Percentiles rank a stretch among this genome's conserved stretches.
These are phyloP conservation scores for Oryza australiensis DNA, from an alignment of 176 grass and related monocot genomes.

Conservation along the genomic window DNA sequence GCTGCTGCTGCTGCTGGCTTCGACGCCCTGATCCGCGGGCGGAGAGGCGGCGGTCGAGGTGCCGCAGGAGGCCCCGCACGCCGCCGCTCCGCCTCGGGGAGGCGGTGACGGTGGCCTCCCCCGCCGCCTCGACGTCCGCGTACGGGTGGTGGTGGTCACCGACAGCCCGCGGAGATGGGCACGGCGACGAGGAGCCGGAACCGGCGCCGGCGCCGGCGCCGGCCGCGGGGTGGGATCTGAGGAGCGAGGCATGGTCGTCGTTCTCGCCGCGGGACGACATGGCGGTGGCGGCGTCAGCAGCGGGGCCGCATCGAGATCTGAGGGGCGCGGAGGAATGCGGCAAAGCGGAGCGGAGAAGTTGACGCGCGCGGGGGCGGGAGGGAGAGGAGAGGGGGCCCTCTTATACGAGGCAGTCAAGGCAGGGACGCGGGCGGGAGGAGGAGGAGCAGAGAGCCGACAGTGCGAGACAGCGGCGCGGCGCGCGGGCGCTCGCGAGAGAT, in stretches of 20 bases:
- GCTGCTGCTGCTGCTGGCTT: slow-evolving; percentile 39
- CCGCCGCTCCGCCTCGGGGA: slow-evolving; percentile 54
- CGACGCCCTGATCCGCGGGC: slow-evolving; percentile 53
- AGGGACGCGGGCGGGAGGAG: slow-evolving; percentile 29
- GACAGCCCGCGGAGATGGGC: slow-evolving; percentile 41
- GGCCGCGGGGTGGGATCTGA: slow-evolving; percentile 33
- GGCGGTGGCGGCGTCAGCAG: slow-evolving; percentile 10
- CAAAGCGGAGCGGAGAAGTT: slow-evolving; percentile 38
- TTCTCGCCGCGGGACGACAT: slow-evolving; percentile 37
- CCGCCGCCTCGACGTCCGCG: slow-evolving; percentile 33
- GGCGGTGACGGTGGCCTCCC: slow-evolving; percentile 39
- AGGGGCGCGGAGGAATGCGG: neutral
- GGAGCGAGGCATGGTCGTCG: slow-evolving; percentile 45
- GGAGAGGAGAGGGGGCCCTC: neutral
- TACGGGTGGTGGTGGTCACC: too few relatives aligned
- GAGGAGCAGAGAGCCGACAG: neutral
- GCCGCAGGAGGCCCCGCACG: slow-evolving; percentile 71
- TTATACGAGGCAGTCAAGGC: neutral
- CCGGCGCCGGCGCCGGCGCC: neutral
- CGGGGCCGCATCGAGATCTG: slow-evolving; percentile 56
- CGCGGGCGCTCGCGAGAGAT: neutral
- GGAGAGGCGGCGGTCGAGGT: slow-evolving; percentile 68
- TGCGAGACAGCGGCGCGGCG: neutral
- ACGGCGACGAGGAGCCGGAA: neutral
- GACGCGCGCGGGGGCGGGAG: slow-evolving; percentile 24